A percentile compares a stretch with the other conserved stretches of the same genome.
Evolutionary conservation across 441 rosid species (phyloP).

Genomic region (Erodium texanum): DNA sequence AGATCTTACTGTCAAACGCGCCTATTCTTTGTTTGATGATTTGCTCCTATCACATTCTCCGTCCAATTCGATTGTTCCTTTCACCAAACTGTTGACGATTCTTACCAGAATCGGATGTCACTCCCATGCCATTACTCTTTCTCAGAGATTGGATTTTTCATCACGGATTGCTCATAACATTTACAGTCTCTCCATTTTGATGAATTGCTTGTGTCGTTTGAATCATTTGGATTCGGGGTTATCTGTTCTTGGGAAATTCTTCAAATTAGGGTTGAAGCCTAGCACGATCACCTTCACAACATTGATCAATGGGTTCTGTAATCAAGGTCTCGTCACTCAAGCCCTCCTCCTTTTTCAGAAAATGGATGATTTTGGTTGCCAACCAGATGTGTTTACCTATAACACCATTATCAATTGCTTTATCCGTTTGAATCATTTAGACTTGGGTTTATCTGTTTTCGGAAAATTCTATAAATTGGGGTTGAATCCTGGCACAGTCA

Average conservation of each 20-base stretch:
- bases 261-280: neutral
- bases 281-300: neutral
- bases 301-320: conserved; percentile 22
- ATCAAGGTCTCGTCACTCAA: neutral
- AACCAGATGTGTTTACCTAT: conserved; percentile 12
- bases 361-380: neutral
- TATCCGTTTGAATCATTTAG: no score
- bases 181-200: neutral
- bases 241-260: neutral
- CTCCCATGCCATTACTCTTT: neutral
- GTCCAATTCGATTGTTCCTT: neutral
- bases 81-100: neutral
- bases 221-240: neutral
- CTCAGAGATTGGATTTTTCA: neutral
- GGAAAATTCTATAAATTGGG: no score
- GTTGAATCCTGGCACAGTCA: no score
- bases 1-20: neutral
- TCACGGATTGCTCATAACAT: neutral
- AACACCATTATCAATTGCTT: conserved; percentile 12
- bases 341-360: neutral
- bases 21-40: neutral
- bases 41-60: neutral
- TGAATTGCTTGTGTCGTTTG: neutral
- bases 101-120: neutral
- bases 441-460: no score